Evolutionary conservation across 495 filamentous ascomycete genomes (phyloP), one percentile per base, ranked within the genome.

Genomic region (Aspergillus mulundensis): DNA sequence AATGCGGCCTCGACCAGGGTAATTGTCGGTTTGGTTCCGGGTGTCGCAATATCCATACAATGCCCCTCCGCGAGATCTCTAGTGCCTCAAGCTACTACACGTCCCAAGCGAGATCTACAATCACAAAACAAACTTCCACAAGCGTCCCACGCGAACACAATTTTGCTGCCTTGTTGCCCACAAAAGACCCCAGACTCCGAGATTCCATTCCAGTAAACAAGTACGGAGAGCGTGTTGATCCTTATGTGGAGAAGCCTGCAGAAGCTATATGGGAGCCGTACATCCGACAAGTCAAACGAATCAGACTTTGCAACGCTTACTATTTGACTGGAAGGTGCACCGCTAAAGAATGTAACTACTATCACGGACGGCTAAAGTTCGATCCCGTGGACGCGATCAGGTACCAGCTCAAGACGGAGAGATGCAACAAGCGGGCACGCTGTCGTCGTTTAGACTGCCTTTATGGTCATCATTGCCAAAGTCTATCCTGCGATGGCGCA

Each of bases 401-500:
- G 32, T 66, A 70, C 48, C 70, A 78, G 11, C 60, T 74, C 7
- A 66, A 71, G 10, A 70, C 73, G 45, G 62, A 68, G 23, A 65
- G 67, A 24, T 80, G 77, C 58, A 50, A 61, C 15, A 51, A 57
- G 20, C 69, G 66, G 1, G 58, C 62, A 1, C 24, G 38, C 16
- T 80, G 77, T 39, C 74, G 75, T 30, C 67, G 67, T 7, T 57
- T 72, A 7, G 67, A 71, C 53, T 80, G 77, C 60, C 73, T 68
- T 40, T 63, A 71, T 38, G 76, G 75, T 1, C 77, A 80, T 59
- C 56, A 72, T 25, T 80, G 77, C 53, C 74, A 77, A 48, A 75
- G 67, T 41, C 64, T 65, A 12, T 66, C 68, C 20, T 77, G 74
- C 56, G 69, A 65, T 51, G 70, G 59, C 32, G 62, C 61, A 7